Evolutionary conservation across 371 early-diverging fungal genomes (phyloP).

Genomic region (Capniomyces stellatus): DNA sequence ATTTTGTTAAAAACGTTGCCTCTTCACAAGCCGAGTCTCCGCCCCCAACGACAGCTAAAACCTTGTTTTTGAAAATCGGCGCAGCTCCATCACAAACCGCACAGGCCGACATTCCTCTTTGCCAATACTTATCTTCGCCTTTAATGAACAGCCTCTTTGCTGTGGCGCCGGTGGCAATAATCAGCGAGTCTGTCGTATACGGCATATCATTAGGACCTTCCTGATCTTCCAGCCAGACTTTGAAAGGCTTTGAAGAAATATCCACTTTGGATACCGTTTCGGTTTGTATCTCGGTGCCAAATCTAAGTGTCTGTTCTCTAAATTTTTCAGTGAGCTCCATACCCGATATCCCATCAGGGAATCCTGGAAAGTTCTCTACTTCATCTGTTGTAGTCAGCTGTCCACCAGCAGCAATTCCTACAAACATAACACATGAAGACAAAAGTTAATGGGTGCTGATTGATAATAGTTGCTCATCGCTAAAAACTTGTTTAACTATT

Average conservation of each 20-base stretch:
- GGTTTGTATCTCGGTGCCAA: constrained; percentile 68
- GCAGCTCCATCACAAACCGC: constrained; percentile 99
- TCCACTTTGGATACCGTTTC: constrained; percentile 83
- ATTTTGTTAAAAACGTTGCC: constrained; percentile 86
- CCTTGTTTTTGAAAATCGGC: constrained; percentile 91
- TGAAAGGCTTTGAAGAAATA: constrained; percentile 61
- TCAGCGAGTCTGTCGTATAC: constrained; percentile 60
- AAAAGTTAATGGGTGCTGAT: not conserved
- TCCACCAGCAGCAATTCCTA: constrained; percentile 28
- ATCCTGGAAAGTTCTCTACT: constrained; percentile 80
- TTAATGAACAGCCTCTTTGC: constrained; percentile 77
- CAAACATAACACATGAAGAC: not conserved
- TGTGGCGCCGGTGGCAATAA: constrained; percentile 97
- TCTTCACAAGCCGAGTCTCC: constrained; percentile 99
- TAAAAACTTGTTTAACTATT: too few species aligned
- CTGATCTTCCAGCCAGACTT: constrained; percentile 71
- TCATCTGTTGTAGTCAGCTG: constrained; percentile 86
- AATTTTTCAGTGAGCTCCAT: constrained; percentile 57
- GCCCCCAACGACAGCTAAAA: constrained; percentile 89
- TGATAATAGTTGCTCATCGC: not conserved
- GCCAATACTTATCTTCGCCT: constrained; percentile 79
- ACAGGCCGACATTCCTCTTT: constrained; percentile 96
- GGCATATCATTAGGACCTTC: constrained; percentile 41
- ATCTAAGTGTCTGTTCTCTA: constrained; percentile 59
- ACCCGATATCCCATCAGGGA: constrained; percentile 70